phyloP scores from a whole-genome alignment of 768 basidiomycete genomes.

The Grammothele lineata region DNA sequence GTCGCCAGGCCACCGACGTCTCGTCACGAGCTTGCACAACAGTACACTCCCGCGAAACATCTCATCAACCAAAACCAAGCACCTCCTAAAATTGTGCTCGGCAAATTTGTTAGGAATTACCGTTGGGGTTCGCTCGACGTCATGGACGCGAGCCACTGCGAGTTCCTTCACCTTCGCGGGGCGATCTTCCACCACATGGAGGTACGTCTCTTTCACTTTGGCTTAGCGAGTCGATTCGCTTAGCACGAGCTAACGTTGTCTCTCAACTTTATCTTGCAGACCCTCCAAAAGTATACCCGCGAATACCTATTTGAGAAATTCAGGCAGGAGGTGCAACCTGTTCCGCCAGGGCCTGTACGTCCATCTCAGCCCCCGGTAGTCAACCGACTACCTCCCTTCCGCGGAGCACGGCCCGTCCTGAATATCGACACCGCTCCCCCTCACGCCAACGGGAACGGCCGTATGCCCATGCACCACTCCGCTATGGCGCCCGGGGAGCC shows the following conservation, averaged over 20 bases:
- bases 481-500: neutral
- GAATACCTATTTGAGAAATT: constrained; percentile 83
- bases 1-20: constrained; percentile 52
- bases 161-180: constrained; percentile 71
- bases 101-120: constrained; percentile 68
- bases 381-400: constrained; percentile 22
- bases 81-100: constrained; percentile 46
- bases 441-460: constrained; percentile 40
- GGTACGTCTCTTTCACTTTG: constrained; percentile 42
- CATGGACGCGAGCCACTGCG: constrained; percentile 72
- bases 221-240: too few species aligned
- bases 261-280: too few species aligned
- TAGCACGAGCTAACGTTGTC: too few species aligned
- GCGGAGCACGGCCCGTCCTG: constrained; percentile 51
- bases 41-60: constrained; percentile 62
- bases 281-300: constrained; percentile 79
- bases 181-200: constrained; percentile 88
- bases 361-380: constrained; percentile 14
- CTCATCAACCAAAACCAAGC: constrained; percentile 28
- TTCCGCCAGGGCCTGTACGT: constrained; percentile 18
- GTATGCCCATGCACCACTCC: constrained; percentile 26
- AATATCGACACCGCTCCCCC: constrained; percentile 57
- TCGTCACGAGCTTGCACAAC: constrained; percentile 68
- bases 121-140: constrained; percentile 85
- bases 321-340: constrained; percentile 23